These are phyloP conservation scores for Tricholoma sp. DNA, from an alignment of 768 basidiomycete species.

Conservation along the genomic window DNA sequence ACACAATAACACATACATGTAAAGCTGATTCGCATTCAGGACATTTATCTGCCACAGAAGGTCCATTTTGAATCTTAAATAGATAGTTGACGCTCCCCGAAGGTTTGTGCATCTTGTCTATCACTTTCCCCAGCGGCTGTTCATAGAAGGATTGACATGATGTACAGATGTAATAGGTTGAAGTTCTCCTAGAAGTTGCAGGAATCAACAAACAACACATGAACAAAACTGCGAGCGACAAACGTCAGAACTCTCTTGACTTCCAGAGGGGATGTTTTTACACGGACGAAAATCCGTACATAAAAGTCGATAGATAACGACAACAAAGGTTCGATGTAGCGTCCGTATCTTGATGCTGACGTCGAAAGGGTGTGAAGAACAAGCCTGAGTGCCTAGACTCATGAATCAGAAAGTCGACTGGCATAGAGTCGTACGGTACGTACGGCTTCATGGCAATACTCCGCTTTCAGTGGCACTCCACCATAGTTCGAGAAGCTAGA, in stretches of 20 bases:
- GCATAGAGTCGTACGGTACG: slow-evolving; percentile 19
- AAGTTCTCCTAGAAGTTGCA: slow-evolving; percentile 47
- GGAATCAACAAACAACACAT: background rate
- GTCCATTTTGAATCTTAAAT: slow-evolving; percentile 72
- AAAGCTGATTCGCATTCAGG: slow-evolving; percentile 74
- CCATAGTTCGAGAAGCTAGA: slow-evolving; percentile 85
- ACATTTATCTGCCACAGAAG: slow-evolving; percentile 63
- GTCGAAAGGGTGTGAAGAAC: slow-evolving; percentile 84
- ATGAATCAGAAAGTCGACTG: background rate
- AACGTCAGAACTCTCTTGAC: slow-evolving; percentile 82
- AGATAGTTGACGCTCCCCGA: slow-evolving; percentile 53
- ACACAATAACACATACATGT: slow-evolving; percentile 52
- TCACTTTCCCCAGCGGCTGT: slow-evolving; percentile 78
- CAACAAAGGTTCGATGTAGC: slow-evolving; percentile 83
- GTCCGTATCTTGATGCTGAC: slow-evolving; percentile 87
- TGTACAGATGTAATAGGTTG: slow-evolving; percentile 78
- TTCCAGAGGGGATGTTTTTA: slow-evolving; percentile 68
- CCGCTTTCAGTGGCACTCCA: slow-evolving; percentile 83
- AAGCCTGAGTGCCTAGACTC: slow-evolving; percentile 73
- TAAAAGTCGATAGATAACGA: slow-evolving; percentile 98
- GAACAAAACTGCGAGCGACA: slow-evolving; percentile 19
- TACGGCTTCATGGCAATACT: slow-evolving; percentile 93
- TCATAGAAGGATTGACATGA: slow-evolving; percentile 78
- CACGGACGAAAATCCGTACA: slow-evolving; percentile 82
- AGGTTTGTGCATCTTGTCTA: slow-evolving; percentile 52